Evolutionary conservation across 2,329 filamentous ascomycete genomes (phyloP), one percentile per base, ranked within the genome.

Genomic region (Truncatella angustata): DNA sequence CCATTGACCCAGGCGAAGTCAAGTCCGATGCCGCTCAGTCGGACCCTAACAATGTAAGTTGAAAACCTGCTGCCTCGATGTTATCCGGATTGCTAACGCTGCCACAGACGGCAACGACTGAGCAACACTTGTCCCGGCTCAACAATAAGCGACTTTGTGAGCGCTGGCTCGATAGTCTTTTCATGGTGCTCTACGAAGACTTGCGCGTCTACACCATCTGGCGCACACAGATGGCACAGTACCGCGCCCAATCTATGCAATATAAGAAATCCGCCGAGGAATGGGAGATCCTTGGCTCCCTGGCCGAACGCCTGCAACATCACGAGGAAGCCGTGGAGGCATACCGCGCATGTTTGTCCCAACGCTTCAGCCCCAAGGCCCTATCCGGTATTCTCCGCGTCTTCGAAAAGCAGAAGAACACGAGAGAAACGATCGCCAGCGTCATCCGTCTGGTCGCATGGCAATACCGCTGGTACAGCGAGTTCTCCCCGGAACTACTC

Each of bases 381-480:
- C 86, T 97, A 71, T 83, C 85, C 16, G 94, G 94, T 3, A 86
- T 97, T 51, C 74, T 97, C 47, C 86, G 85, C 50, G 80, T 90
- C 44, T 91, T 91, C 60, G 88, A 95, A 71, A 83, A 83, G 66
- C 80, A 81, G 53, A 89, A 88, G 63, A 90, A 90, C 70, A 91
- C 90, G 3, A 79, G 91, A 55, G 88, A 91, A 55, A 90, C 87
- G 52, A 81, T 97, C 5, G 88, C 86, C 24, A 86, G 90, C n/a
- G 78, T 97, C 53, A 97, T 99, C 59, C 80, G 91, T 49, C 77
- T 99, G 37, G 90, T 97, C 30, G 94, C 93, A 11, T 99, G 94
- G 94, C 94, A 99, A 73, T 99, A 97, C 73, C 82, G 94, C 60
- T 99, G 94, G 94, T 99, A 99, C 75, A 97, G 92, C 52, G 94